These are phyloP conservation scores for Candida namnaoensis DNA, from an alignment of 805 yeast genomes.

Conservation along the genomic window DNA sequence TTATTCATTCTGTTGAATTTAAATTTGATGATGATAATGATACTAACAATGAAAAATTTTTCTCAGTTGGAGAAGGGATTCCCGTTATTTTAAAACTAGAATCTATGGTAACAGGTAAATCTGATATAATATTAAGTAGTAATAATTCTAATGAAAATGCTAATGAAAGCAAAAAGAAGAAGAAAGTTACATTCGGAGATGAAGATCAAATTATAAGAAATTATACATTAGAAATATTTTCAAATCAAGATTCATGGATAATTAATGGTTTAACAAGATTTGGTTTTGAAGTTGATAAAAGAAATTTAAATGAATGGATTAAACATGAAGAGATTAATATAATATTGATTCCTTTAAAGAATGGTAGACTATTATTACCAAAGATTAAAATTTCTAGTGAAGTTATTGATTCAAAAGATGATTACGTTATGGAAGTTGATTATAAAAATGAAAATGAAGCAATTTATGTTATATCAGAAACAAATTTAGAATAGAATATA, in stretches of 20 bases:
- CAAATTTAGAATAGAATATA: not conserved
- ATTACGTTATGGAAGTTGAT: constrained; percentile 46
- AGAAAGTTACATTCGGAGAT: constrained; percentile 14
- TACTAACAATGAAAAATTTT: constrained; percentile 22
- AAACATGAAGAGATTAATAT: constrained; percentile 23
- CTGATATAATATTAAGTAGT: not conserved
- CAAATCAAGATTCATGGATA: constrained; percentile 67
- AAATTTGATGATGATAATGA: constrained; percentile 29
- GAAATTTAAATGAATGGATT: constrained; percentile 5
- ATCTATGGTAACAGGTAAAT: constrained; percentile 22
- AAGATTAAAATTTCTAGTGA: constrained; percentile 36
- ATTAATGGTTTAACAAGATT: constrained; percentile 63
- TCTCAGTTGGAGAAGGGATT: constrained; percentile 58
- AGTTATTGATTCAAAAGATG: constrained; percentile 21
- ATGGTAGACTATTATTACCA: constrained; percentile 69
- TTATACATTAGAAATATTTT: constrained; percentile 38
- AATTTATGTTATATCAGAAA: constrained; percentile 61
- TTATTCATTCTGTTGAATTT: constrained; percentile 51
- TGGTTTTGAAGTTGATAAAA: constrained; percentile 30
- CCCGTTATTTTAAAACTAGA: constrained; percentile 30
- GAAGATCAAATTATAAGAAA: constrained; percentile 9
- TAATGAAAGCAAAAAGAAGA: constrained; percentile 1
- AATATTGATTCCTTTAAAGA: constrained; percentile 61
- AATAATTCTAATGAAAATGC: not conserved
- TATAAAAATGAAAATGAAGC: constrained; percentile 62